A percentile compares a stretch with the other conserved stretches of the same genome.
Conservation (phyloP, 805 yeast species). For the Saturnispora mendoncae region DNA sequence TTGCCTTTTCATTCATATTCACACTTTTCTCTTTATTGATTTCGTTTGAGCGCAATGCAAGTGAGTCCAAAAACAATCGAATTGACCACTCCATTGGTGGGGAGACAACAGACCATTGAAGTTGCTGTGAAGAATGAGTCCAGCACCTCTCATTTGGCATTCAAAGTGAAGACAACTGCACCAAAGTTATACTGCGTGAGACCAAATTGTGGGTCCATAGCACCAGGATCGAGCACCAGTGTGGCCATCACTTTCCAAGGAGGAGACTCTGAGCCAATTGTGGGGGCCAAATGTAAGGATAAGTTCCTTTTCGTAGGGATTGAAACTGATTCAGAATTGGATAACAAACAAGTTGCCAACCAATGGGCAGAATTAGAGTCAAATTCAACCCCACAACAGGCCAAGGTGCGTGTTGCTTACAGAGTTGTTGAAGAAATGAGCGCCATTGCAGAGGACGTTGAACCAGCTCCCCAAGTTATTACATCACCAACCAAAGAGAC, state of each 20-base stretch:
- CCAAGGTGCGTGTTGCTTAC: conserved; percentile 27
- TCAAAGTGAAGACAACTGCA: conserved; percentile 96
- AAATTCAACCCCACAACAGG: conserved; percentile 32
- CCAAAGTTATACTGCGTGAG: conserved; percentile 92
- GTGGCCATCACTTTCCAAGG: conserved; percentile 85
- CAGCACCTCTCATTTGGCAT: conserved; percentile 51
- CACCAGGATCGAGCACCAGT: conserved; percentile 63
- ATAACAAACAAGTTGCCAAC: conserved; percentile 50
- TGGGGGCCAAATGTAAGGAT: conserved; percentile 76
- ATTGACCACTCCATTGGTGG: conserved; percentile 50
- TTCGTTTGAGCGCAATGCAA: conserved; percentile 1
- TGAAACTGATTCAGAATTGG: conserved; percentile 56
- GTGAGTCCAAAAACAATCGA: conserved; percentile 9
- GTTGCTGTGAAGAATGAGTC: conserved; percentile 48
- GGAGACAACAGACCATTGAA: conserved; percentile 54
- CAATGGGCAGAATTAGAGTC: conserved; percentile 69
- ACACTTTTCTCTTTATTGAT: neutral
- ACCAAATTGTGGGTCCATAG: conserved; percentile 81
- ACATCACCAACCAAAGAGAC: conserved; percentile 1
- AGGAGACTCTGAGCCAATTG: conserved; percentile 60
- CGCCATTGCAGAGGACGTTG: conserved; percentile 26
- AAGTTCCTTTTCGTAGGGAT: conserved; percentile 85
- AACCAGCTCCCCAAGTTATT: conserved; percentile 12
- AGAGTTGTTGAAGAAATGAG: conserved; percentile 24
- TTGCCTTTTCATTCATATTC: neutral